phyloP scores from a whole-genome alignment of 1,284 basidiomycete species.

The Ceratobasidium sp. region DNA sequence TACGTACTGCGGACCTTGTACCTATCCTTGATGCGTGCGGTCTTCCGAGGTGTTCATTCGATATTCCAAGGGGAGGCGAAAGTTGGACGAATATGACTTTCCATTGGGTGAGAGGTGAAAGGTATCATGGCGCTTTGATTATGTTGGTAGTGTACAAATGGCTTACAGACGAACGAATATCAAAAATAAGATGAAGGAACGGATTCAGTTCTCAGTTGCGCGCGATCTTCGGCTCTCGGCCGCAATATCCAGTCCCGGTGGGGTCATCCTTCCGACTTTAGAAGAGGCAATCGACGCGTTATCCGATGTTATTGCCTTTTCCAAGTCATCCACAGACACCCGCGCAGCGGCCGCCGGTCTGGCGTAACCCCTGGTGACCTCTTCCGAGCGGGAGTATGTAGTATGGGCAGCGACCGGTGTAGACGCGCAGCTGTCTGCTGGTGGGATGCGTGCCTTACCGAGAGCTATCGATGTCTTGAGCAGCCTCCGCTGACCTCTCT shows the following conservation, averaged over 20 bases:
- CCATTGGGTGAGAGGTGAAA: background rate
- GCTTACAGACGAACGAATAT: background rate
- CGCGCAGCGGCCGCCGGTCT: background rate
- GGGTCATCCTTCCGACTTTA: background rate
- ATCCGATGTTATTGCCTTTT: background rate
- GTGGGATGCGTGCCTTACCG: background rate
- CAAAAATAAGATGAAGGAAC: background rate
- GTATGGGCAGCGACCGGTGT: background rate
- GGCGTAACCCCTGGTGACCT: background rate
- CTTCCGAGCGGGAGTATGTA: background rate
- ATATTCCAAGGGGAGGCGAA: background rate
- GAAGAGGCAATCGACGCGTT: conserved; percentile 1
- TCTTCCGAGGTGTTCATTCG: background rate
- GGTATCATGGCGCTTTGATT: background rate
- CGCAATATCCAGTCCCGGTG: conserved; percentile 20
- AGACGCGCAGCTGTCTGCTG: background rate
- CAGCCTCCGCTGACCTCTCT: background rate
- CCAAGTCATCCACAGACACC: conserved; percentile 4
- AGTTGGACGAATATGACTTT: too few species aligned
- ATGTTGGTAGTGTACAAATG: conserved; percentile 13
- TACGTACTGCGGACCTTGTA: background rate
- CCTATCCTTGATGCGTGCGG: background rate
- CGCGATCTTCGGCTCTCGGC: background rate
- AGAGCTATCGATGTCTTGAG: background rate
- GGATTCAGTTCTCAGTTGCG: background rate